Base-by-base conservation (phyloP, 805 yeast genomes). In the Nakazawaea anatomiae region DNA sequence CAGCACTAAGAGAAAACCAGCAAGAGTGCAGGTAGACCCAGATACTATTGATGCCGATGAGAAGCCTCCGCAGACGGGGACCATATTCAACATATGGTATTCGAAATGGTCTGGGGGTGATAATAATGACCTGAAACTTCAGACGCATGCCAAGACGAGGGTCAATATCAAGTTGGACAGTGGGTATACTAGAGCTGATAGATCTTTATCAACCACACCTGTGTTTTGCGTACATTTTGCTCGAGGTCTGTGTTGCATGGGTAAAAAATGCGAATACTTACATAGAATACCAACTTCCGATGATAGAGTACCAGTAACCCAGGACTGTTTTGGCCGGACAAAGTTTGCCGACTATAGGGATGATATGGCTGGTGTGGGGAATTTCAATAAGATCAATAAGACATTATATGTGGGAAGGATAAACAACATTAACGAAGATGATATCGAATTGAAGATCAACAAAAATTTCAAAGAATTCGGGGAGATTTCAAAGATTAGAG, bases 301-400 rank as follows among this genome's bases (percentile, higher is more conserved):
- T 6, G 97, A 91, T 60, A 65, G 72, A 39, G 75, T 82, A 2
- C 75, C 84, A 1, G 8, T 28, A n/a, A 80, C 89, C 0, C 74
- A 80, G 29, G 99, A 92, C 67, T 91, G 97, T 60, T 92, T 92
- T 72, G 98, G 97, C 1, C 71, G 99, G 53, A 96, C 88, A 60
- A 89, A 87, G 64, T 85, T 85, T 55, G 73, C 86, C 1, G 86
- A 82, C 45, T 89, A 88, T 60, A 71, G 90, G 57, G 97, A 92
- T 57, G 98, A 92, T 66, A 90, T 90, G 97, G 82, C 86, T 31
- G 99, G 99, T 35, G 85, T 90, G 3, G 99, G 98, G 0, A 82
- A 89, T 28, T 83, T 92, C 62, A 74, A 77, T 57, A 69, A 73
- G 38, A 71, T 72, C n/a, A 91, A 90, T 62, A 68, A 82, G 48